A percentile compares a stretch with the other conserved stretches of the same genome.
Evolutionary conservation across 2,329 filamentous ascomycete genomes (phyloP).

Genomic region (Nigrospora sphaerica): DNA sequence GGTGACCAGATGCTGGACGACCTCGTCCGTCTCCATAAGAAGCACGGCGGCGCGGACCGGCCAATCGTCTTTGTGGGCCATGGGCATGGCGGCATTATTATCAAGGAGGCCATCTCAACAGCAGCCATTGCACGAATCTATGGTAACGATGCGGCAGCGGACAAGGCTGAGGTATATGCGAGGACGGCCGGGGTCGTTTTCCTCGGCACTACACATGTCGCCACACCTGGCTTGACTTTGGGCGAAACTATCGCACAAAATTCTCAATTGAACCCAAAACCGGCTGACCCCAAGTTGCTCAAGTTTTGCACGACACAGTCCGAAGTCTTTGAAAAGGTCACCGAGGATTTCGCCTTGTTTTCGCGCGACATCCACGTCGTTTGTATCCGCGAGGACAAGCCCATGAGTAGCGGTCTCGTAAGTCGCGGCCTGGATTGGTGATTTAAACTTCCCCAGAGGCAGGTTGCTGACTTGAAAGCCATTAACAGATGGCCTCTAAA

Average conservation of each 20-base stretch:
- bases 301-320: not conserved
- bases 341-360: not conserved
- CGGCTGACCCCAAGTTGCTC: not conserved
- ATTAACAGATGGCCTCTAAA: not conserved
- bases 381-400: conserved; percentile 1
- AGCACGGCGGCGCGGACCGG: not conserved
- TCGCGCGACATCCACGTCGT: conserved; percentile 2
- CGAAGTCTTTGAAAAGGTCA: not conserved
- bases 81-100: conserved; percentile 1
- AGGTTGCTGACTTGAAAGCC: not conserved
- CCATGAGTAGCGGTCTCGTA: not conserved
- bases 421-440: too few relatives aligned
- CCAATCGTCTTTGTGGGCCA: conserved; percentile 3
- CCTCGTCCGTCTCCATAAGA: not conserved
- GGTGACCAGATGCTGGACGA: not conserved
- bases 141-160: not conserved
- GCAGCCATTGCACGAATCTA: conserved; percentile 2
- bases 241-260: not conserved
- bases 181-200: conserved; percentile 1
- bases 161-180: not conserved
- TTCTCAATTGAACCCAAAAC: not conserved
- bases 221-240: not conserved
- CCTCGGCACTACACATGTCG: conserved; percentile 2
- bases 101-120: conserved; percentile 3
- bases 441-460: not conserved